Base-by-base conservation (phyloP, 176 grass and related monocot species). In the Dendrocalamus sinicus region DNA sequence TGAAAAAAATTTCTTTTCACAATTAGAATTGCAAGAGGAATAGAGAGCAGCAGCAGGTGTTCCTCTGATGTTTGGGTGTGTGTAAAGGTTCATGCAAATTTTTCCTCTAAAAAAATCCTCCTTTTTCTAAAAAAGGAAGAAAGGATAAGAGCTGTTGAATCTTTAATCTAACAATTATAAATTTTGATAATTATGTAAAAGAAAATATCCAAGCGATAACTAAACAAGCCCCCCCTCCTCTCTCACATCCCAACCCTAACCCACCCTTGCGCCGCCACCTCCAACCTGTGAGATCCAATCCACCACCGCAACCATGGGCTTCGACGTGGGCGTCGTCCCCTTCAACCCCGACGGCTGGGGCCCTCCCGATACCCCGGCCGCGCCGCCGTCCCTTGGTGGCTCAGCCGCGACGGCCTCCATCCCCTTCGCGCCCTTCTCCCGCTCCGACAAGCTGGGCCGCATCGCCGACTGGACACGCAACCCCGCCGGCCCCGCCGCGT, bases 401-500 rank as follows among this genome's bases (percentile, higher is more conserved):
- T 85, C 81, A 35, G 57, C 71, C 20, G 80, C 86, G 8, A 81
- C 87, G 39, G 44, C 81, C 6, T 87, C 86, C 82, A 91, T 93
- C 78, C 94, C 91, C 30, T 96, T 96, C 74, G 94, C 91, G 45
- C 89, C 94, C 69, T 96, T 96, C 91, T 96, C 94, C 70, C 94
- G 89, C 60, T 91, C 91, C 37, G 94, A 96, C n/a, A 91, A 81
- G 84, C 84, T 96, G 59, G 94, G 94, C 28, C 94, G 94, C 77
- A 93, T 96, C 73, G 94, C 94, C 73, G 91, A 96, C 79, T 93
- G 94, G 91, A 93, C 91, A 9, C 94, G 91, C 87, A 91, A 91
- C 47, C 67, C 77, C 11, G 62, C 80, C 4, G 73, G 81, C 14
- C 84, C 87, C 6, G 68, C 68, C 9, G 61, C 88, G 48, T 83